Percentiles rank a stretch among this genome's conserved stretches.
Conservation (phyloP, 371 early-diverging fungal species). For the Mycotypha africana region DNA sequence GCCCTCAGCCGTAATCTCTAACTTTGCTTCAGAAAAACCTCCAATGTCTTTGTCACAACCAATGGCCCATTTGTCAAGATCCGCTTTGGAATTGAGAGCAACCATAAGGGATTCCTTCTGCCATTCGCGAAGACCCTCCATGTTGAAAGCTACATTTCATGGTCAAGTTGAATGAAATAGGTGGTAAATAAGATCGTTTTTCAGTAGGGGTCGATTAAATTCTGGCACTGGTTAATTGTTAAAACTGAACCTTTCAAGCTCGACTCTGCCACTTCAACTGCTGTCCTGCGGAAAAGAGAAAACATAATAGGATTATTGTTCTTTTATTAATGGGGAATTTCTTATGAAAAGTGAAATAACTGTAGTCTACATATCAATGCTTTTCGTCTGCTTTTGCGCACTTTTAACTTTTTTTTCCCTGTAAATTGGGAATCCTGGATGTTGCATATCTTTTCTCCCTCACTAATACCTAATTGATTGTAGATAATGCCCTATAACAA, state of each 20-base stretch:
- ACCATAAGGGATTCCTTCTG: slow-evolving; percentile 67
- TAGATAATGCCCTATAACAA: too few species aligned
- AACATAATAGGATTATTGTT: slow-evolving; percentile 32
- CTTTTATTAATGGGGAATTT: too few species aligned
- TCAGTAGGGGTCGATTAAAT: background rate
- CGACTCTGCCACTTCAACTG: slow-evolving; percentile 44
- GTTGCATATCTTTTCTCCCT: too few species aligned
- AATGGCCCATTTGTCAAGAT: slow-evolving; percentile 68
- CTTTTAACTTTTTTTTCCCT: too few species aligned
- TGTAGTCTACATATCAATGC: too few species aligned
- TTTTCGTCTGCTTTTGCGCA: too few species aligned
- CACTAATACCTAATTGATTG: too few species aligned
- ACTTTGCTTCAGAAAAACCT: slow-evolving; percentile 60
- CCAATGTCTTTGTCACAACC: slow-evolving; percentile 93
- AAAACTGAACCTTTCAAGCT: slow-evolving; percentile 56
- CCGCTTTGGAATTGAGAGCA: slow-evolving; percentile 49
- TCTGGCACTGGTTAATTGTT: background rate
- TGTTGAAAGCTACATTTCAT: slow-evolving; percentile 22
- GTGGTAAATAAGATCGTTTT: background rate
- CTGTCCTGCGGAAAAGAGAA: slow-evolving; percentile 46
- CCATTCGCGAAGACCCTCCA: slow-evolving; percentile 52
- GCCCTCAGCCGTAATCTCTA: slow-evolving; percentile 53
- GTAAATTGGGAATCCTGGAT: too few species aligned
- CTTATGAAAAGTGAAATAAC: too few species aligned
- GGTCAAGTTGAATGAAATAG: background rate